Evolutionary conservation across 352 stramenopile species (phyloP), one percentile per base, ranked within the genome.

Genomic region (Peronospora belbahrii): DNA sequence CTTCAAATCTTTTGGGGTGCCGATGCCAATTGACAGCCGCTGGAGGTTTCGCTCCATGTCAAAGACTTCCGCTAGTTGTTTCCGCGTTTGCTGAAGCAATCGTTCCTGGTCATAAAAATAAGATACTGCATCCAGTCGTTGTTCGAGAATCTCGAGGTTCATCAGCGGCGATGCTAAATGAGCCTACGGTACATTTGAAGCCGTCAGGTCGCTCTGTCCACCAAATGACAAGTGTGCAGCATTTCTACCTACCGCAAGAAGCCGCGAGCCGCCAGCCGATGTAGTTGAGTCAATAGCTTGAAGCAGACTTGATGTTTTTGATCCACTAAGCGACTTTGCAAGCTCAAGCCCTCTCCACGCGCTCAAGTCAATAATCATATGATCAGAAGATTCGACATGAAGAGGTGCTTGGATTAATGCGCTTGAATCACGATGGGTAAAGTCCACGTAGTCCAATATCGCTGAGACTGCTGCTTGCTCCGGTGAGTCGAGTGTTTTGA

Each of bases 321-420:
- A 75, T 10, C 68, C 74, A 18, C 53, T 60, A 1, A 81, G 52
- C 10, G 69, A 83, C 43, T 83, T 85, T 0, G 68, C 52, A n/a
- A 89, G 50, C 23, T 89, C 77, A 2, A 89, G 70, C 0, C 72
- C 68, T 49, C 70, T 70, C 77, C 77, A 89, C 4, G 77, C 77
- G 18, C 77, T 89, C 0, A 68, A 47, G 31, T 89, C 77, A 32
- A 89, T 87, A 48, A 89, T 79, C 77, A 89, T 89, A 47, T 85
- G 72, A 36, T 85, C 69, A 0, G 67, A 76, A 17, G 60, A 78
- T 42, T 85, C 70, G 17, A 88, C 59, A 42, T 86, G 71, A 38
- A 80, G 46, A 9, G 74, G 73, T 17, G 50, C 42, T 2, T 59
- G 49, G 13, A 83, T 59, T 13, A 75, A 50, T 7, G 64, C 44